These are phyloP conservation scores for Vitis hybrid DNA, from an alignment of 177 flowering plant genomes.

Conservation along the genomic window DNA sequence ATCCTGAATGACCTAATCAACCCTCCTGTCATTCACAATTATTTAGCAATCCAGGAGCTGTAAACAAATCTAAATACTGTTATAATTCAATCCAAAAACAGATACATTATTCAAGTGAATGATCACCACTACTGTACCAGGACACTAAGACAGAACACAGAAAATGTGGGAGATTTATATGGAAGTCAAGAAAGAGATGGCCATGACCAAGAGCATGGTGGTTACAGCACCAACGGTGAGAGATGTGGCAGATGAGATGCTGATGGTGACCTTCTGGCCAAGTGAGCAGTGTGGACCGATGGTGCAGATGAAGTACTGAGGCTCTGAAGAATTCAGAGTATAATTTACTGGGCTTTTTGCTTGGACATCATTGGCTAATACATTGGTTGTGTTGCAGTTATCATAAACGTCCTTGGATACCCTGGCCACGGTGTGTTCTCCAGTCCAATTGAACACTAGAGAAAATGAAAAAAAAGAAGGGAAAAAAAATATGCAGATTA, in stretches of 20 bases:
- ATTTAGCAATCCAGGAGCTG: too few species aligned
- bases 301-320: constrained; percentile 22
- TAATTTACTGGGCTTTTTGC: background rate
- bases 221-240: too few species aligned
- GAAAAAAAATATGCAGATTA: background rate
- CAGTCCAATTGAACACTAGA: constrained; percentile 20
- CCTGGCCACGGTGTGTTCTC: constrained; percentile 12
- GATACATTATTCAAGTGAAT: too few species aligned
- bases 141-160: too few species aligned
- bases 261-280: constrained; percentile 16
- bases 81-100: too few species aligned
- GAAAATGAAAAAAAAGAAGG: background rate
- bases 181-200: too few species aligned
- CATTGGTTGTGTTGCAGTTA: constrained; percentile 6
- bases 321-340: constrained; percentile 1
- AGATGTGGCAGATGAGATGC: background rate
- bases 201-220: too few species aligned
- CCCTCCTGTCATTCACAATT: too few species aligned
- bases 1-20: too few species aligned
- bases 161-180: too few species aligned
- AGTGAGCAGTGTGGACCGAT: constrained; percentile 13
- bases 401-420: constrained; percentile 18
- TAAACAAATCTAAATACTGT: too few species aligned
- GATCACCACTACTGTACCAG: too few species aligned
- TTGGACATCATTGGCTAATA: background rate